A percentile compares a stretch with the other conserved stretches of the same genome.
phyloP scores from a whole-genome alignment of 202 grass and related monocot species.

The Elaeis oleifera region DNA sequence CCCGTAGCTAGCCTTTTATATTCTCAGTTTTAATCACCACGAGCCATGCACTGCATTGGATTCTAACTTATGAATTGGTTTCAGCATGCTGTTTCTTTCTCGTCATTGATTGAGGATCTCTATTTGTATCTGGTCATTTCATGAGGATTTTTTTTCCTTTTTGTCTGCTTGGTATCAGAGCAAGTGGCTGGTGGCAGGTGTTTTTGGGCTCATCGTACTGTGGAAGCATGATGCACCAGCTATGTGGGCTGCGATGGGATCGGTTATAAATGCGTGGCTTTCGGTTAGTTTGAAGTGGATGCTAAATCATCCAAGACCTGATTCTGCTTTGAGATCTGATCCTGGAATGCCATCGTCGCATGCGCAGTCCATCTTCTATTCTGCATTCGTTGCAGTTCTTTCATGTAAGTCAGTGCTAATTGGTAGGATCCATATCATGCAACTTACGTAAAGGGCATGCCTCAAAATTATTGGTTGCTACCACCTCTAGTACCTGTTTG shows the following conservation, averaged over 20 bases:
- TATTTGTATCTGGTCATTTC: neutral
- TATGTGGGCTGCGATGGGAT: slow-evolving; percentile 55
- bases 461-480: too few relatives aligned
- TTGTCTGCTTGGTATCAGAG: slow-evolving; percentile 35
- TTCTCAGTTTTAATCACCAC: too few relatives aligned
- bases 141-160: neutral
- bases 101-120: too few relatives aligned
- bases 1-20: too few relatives aligned
- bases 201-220: slow-evolving; percentile 40
- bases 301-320: slow-evolving; percentile 71
- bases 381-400: slow-evolving; percentile 36
- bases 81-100: too few relatives aligned
- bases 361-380: slow-evolving; percentile 82
- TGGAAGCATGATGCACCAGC: slow-evolving; percentile 67
- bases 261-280: slow-evolving; percentile 42
- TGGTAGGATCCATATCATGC: too few relatives aligned
- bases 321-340: slow-evolving; percentile 52
- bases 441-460: too few relatives aligned
- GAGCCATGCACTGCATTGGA: too few relatives aligned
- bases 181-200: slow-evolving; percentile 65
- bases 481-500: too few relatives aligned
- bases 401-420: slow-evolving; percentile 32
- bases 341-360: slow-evolving; percentile 96
- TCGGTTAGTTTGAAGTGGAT: slow-evolving; percentile 50
- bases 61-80: too few relatives aligned